These are phyloP conservation scores for Mycena amicta DNA, from an alignment of 768 basidiomycete species.

Conservation along the genomic window DNA sequence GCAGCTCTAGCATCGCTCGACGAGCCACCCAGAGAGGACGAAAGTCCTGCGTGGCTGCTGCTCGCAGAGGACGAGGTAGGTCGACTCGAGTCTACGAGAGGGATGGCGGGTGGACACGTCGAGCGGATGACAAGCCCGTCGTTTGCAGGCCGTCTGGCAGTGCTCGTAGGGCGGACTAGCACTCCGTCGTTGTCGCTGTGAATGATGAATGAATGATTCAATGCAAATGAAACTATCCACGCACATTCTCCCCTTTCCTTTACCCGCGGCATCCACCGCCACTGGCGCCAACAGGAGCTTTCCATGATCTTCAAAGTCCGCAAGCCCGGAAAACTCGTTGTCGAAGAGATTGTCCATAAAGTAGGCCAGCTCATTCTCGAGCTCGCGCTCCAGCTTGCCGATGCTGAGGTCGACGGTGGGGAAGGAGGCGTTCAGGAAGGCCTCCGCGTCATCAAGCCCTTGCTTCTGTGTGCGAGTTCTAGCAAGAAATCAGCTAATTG, in stretches of 20 bases:
- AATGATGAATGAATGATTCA: background rate
- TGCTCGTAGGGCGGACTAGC: background rate
- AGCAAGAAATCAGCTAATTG: background rate
- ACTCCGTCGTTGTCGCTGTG: background rate
- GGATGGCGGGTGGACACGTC: background rate
- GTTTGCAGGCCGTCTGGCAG: background rate
- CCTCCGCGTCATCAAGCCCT: background rate
- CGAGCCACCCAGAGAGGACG: too few relatives aligned
- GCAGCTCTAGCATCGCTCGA: too few relatives aligned
- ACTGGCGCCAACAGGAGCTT: background rate
- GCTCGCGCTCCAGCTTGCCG: slow-evolving; percentile 1
- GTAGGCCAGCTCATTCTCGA: background rate
- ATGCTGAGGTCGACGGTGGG: background rate
- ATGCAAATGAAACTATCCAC: background rate
- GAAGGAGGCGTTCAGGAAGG: background rate
- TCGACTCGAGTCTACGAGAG: too few relatives aligned
- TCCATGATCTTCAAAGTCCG: background rate
- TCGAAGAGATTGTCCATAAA: background rate
- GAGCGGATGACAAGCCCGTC: background rate
- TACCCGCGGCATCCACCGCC: background rate
- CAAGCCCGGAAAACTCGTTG: background rate
- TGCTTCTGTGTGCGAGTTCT: background rate
- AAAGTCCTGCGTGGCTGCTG: too few relatives aligned
- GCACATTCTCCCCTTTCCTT: slow-evolving; percentile 1
- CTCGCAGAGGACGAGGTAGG: too few relatives aligned